Evolutionary conservation across 2,329 filamentous ascomycete genomes (phyloP), one percentile per base, ranked within the genome.

Genomic region (Colletotrichum godetiae): DNA sequence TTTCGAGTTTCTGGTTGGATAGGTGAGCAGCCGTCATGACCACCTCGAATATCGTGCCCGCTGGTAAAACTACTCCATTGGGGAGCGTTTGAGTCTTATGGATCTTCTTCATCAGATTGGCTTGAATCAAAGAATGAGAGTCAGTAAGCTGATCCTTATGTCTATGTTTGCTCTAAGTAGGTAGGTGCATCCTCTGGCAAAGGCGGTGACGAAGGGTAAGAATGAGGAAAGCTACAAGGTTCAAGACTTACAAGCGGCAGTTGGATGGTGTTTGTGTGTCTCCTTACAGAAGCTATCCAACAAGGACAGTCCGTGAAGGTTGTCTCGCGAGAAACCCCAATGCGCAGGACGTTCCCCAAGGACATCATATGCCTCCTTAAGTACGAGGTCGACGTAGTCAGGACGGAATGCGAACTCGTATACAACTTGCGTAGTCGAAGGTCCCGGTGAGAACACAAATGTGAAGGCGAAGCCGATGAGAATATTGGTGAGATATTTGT

Each of bases 271-370:
- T 31, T 65, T 73, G 12, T 73, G 70, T 24, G 70, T 73, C 46
- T 73, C 70, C 19, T 73, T 73, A 33, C 70, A 73, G 29, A 73
- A 73, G 35, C 70, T 73, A 33, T 73, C 70, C 19, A 73, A n/a
- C 19, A 73, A 24, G 6, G 70, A 73, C 4, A 73, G 55, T 15
- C 29, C 29, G 24, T 60, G 55, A 19, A 70, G 70, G 12, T 35
- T 70, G 2, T 73, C 60, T 24, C 59, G 59, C 46, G 70, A 65
- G 37, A 73, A 73, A 1, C 3, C 22, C 70, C 70, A 73, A 11
- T 22, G 19, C n/a, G 57, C 22, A 3, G 15, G 37, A 3, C 35
- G 37, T 3, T 56, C 13, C 22, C 70, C 70, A 24, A 73, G 13
- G n/a, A 69, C 66, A 7, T 60, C 33, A 11, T 31, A 22, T 12